Evolutionary conservation across 768 basidiomycete genomes (phyloP).

Genomic region (Pluteus cervinus): DNA sequence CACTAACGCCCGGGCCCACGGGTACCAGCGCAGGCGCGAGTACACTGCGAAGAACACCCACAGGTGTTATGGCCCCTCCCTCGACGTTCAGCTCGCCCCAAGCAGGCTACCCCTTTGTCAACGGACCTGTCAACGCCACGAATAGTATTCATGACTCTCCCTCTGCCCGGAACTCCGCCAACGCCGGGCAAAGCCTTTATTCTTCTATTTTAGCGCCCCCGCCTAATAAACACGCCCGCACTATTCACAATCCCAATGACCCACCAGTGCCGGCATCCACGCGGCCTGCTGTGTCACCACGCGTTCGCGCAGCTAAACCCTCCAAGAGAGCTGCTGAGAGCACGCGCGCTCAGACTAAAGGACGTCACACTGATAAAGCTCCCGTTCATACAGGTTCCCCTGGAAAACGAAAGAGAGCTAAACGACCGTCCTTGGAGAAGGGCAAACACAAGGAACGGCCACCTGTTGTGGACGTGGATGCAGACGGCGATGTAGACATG

Average conservation of each 20-base stretch:
- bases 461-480: conserved; percentile 28
- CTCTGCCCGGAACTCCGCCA: conserved; percentile 35
- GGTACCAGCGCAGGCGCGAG: conserved; percentile 20
- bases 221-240: conserved; percentile 69
- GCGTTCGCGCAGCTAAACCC: conserved; percentile 31
- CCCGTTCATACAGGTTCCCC: conserved; percentile 28
- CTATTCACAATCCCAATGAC: conserved; percentile 69
- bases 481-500: conserved; percentile 65
- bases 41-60: conserved; percentile 29
- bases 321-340: conserved; percentile 44
- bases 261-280: conserved; percentile 56
- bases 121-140: conserved; percentile 23
- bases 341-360: conserved; percentile 34
- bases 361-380: conserved; percentile 17
- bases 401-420: conserved; percentile 37
- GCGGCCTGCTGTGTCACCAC: conserved; percentile 39
- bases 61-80: conserved; percentile 43
- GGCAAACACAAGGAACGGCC: conserved; percentile 40
- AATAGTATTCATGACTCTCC: conserved; percentile 24
- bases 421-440: conserved; percentile 34
- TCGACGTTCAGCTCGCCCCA: conserved; percentile 35
- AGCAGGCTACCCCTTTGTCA: conserved; percentile 33
- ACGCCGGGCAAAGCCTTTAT: no score
- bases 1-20: conserved; percentile 42
- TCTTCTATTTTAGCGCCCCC: conserved; percentile 72